Conservation (phyloP, 768 basidiomycete genomes). For the Phlebiopsis gigantea region DNA sequence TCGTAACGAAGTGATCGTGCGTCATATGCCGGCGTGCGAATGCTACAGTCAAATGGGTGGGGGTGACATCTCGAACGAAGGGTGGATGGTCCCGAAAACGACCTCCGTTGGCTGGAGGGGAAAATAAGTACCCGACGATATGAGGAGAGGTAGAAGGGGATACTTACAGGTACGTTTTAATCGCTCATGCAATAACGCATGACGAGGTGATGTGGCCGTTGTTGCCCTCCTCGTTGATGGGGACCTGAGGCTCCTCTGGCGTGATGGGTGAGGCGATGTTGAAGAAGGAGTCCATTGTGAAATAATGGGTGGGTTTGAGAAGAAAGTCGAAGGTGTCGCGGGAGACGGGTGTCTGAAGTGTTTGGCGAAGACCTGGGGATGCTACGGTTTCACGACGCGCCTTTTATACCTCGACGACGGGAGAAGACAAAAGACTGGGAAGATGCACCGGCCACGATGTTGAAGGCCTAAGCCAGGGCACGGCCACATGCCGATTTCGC, state of each 20-base stretch:
- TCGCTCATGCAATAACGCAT: conserved; percentile 2
- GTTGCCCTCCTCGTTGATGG: conserved; percentile 6
- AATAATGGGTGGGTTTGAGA: background rate
- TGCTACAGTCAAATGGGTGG: background rate
- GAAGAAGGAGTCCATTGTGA: conserved; percentile 15
- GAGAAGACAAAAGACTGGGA: background rate
- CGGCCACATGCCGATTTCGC: background rate
- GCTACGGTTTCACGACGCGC: background rate
- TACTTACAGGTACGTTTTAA: background rate
- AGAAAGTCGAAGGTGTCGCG: background rate
- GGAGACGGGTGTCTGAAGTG: background rate
- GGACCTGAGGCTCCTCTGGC: conserved; percentile 12
- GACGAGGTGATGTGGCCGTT: background rate
- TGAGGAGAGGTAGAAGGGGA: no score
- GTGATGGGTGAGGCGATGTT: conserved; percentile 12
- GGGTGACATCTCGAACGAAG: background rate
- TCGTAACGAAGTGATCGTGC: background rate
- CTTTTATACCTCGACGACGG: background rate
- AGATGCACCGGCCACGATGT: background rate
- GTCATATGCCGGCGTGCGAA: background rate
- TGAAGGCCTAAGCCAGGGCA: background rate
- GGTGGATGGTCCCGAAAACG: background rate
- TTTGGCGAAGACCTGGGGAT: background rate
- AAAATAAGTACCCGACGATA: no score
- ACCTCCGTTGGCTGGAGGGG: background rate